Percentiles rank a stretch among this genome's conserved stretches.
Evolutionary conservation across 768 basidiomycete species (phyloP).

Genomic region (Inosperma sp.): DNA sequence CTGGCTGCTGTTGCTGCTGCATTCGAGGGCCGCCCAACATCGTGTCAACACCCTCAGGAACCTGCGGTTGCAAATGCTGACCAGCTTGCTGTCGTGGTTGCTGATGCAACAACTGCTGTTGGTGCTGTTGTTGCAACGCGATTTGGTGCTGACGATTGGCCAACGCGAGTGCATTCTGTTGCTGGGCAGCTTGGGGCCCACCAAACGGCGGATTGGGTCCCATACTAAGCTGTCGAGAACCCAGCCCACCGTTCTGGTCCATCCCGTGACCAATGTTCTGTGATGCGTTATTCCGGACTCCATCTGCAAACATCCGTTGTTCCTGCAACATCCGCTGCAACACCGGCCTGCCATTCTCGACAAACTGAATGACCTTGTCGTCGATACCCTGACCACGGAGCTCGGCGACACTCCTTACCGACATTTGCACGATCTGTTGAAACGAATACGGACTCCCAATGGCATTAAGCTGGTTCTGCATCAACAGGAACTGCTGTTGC

Average conservation of each 20-base stretch:
- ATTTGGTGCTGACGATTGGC: constrained; percentile 9
- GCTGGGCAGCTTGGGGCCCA: constrained; percentile 3
- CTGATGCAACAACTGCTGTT: constrained; percentile 12
- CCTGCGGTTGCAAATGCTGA: constrained; percentile 9
- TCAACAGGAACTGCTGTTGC: constrained; percentile 9
- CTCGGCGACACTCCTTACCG: constrained; percentile 42
- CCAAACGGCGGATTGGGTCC: constrained; percentile 6
- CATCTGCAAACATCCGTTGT: constrained; percentile 33
- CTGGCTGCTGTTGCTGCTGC: constrained; percentile 6
- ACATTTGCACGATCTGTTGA: constrained; percentile 44
- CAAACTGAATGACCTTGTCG: constrained; percentile 48
- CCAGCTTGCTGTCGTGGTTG: constrained; percentile 21
- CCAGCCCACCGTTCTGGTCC: constrained; percentile 4
- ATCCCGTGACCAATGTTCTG: constrained; percentile 7
- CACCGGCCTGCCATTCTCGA: constrained; percentile 52
- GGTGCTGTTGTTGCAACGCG: constrained; percentile 1
- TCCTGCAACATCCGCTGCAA: constrained; percentile 40
- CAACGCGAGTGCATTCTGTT: constrained; percentile 2
- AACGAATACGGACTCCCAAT: constrained; percentile 18
- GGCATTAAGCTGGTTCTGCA: constrained; percentile 27
- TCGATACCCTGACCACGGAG: constrained; percentile 48
- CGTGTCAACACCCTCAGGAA: constrained; percentile 4
- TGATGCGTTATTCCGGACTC: constrained; percentile 19
- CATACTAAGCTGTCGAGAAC: constrained; percentile 5
- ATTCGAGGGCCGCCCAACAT: constrained; percentile 6